phyloP scores from a whole-genome alignment of 352 stramenopile species.

The Phytophthora ohioensis region DNA sequence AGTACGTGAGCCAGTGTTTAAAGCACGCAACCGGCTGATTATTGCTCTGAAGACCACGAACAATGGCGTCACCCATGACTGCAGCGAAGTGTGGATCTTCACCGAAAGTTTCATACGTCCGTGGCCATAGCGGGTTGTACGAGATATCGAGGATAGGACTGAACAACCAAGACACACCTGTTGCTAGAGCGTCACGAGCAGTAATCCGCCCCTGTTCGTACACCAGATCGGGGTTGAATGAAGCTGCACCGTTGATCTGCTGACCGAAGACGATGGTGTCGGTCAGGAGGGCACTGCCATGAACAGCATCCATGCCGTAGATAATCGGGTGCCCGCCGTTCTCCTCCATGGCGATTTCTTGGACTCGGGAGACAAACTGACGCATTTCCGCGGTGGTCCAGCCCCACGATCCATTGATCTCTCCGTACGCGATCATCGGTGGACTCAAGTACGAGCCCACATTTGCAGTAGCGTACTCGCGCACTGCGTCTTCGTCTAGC shows the following conservation, averaged over 20 bases:
- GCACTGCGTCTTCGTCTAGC: slow-evolving; percentile 55
- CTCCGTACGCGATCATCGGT: slow-evolving; percentile 27
- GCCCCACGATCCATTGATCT: slow-evolving; percentile 27
- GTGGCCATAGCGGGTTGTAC: slow-evolving; percentile 56
- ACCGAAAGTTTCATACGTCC: not conserved
- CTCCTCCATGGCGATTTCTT: slow-evolving; percentile 59
- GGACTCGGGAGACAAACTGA: slow-evolving; percentile 60
- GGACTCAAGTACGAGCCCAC: slow-evolving; percentile 89
- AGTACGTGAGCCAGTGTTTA: slow-evolving; percentile 85
- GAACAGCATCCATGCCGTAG: slow-evolving; percentile 86
- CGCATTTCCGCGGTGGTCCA: slow-evolving; percentile 50
- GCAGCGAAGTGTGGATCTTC: slow-evolving; percentile 14
- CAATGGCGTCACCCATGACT: slow-evolving; percentile 66
- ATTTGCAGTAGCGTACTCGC: slow-evolving; percentile 44
- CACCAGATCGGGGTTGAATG: slow-evolving; percentile 79
- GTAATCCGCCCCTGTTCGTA: slow-evolving; percentile 61
- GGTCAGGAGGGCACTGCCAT: slow-evolving; percentile 81
- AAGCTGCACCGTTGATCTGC: slow-evolving; percentile 81
- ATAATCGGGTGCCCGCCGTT: slow-evolving; percentile 60
- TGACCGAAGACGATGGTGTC: slow-evolving; percentile 79
- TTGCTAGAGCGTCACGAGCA: slow-evolving; percentile 72
- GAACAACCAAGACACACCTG: slow-evolving; percentile 88
- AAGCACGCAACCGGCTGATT: slow-evolving; percentile 68
- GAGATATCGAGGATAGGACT: slow-evolving; percentile 75
- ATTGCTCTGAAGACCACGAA: slow-evolving; percentile 73